Percentiles rank a stretch among this genome's conserved stretches.
These are phyloP conservation scores for Lipomyces oligophaga DNA, from an alignment of 805 yeast genomes.

Conservation along the genomic window DNA sequence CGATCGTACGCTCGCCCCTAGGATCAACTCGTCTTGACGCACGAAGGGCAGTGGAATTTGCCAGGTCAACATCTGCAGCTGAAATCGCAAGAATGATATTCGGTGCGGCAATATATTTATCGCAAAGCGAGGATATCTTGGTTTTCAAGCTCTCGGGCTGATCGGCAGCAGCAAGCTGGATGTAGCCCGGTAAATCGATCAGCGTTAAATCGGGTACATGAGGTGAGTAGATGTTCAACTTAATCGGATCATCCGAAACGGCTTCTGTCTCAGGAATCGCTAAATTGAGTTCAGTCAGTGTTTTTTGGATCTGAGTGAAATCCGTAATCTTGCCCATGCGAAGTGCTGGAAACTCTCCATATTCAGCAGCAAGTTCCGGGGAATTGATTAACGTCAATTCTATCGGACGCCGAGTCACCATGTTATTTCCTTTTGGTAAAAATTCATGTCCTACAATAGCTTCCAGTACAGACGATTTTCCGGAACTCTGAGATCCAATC, in stretches of 20 bases:
- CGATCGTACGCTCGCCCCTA: slow-evolving; percentile 89
- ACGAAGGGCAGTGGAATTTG: slow-evolving; percentile 88
- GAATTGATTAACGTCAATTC: slow-evolving; percentile 89
- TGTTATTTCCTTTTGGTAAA: slow-evolving; percentile 92
- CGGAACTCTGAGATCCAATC: slow-evolving; percentile 95
- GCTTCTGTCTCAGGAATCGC: slow-evolving; percentile 86
- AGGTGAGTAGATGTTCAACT: slow-evolving; percentile 85
- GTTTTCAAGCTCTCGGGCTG: slow-evolving; percentile 82
- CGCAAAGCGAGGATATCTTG: slow-evolving; percentile 75
- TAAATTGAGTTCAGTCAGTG: slow-evolving; percentile 82
- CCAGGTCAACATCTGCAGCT: slow-evolving; percentile 96
- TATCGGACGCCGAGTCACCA: slow-evolving; percentile 97
- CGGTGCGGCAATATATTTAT: slow-evolving; percentile 81
- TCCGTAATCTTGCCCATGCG: slow-evolving; percentile 78
- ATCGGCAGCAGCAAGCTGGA: slow-evolving; percentile 93
- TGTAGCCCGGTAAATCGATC: slow-evolving; percentile 96
- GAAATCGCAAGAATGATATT: slow-evolving; percentile 93
- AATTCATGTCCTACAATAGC: slow-evolving; percentile 98
- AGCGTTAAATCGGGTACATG: slow-evolving; percentile 85
- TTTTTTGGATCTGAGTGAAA: slow-evolving; percentile 80
- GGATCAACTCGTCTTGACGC: slow-evolving; percentile 92
- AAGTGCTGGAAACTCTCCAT: slow-evolving; percentile 90
- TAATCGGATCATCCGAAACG: slow-evolving; percentile 90
- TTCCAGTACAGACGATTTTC: slow-evolving; percentile 93
- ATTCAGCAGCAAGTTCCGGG: slow-evolving; percentile 73